Evolutionary conservation across 2,329 filamentous ascomycete genomes (phyloP).

Genomic region (Bipolaris victoriae): DNA sequence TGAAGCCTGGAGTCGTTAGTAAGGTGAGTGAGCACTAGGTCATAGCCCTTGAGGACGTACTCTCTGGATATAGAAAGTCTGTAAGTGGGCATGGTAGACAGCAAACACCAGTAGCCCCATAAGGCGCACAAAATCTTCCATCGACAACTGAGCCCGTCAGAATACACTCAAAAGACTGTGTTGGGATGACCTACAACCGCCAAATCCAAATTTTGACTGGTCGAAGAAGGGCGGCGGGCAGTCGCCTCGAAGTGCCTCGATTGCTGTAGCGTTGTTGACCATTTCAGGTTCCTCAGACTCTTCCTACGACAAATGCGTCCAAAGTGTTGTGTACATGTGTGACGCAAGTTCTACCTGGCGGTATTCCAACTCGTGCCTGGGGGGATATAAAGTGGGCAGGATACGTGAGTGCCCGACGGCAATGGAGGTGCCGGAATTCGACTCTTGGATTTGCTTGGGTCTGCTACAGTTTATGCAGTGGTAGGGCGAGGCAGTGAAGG

Average conservation of each 20-base stretch:
- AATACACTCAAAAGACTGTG: constrained; percentile 1
- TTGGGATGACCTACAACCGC: constrained; percentile 67
- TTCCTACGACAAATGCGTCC: constrained; percentile 34
- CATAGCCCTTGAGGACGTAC: constrained; percentile 48
- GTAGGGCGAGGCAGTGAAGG: constrained; percentile 7
- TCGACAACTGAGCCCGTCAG: constrained; percentile 55
- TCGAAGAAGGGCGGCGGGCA: constrained; percentile 76
- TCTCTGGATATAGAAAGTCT: constrained; percentile 71
- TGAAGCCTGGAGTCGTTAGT: constrained; percentile 53
- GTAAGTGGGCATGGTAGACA: constrained; percentile 90
- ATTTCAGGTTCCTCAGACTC: constrained; percentile 3
- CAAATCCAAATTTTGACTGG: constrained; percentile 63
- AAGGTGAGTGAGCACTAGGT: constrained; percentile 5
- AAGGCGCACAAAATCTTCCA: constrained; percentile 64
- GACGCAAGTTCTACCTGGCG: constrained; percentile 23
- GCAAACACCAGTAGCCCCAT: constrained; percentile 63
- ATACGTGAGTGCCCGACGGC: constrained; percentile 14
- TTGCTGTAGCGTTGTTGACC: constrained; percentile 33
- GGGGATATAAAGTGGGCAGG: constrained; percentile 2
- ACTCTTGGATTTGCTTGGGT: constrained; percentile 13
- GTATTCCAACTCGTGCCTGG: constrained; percentile 1
- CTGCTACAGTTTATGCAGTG: constrained; percentile 15
- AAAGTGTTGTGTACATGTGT: constrained; percentile 18
- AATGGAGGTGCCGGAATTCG: constrained; percentile 11
- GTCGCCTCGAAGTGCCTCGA: constrained; percentile 51